Conservation (phyloP, 2,329 filamentous ascomycete genomes). For the Cercospora berteroae region DNA sequence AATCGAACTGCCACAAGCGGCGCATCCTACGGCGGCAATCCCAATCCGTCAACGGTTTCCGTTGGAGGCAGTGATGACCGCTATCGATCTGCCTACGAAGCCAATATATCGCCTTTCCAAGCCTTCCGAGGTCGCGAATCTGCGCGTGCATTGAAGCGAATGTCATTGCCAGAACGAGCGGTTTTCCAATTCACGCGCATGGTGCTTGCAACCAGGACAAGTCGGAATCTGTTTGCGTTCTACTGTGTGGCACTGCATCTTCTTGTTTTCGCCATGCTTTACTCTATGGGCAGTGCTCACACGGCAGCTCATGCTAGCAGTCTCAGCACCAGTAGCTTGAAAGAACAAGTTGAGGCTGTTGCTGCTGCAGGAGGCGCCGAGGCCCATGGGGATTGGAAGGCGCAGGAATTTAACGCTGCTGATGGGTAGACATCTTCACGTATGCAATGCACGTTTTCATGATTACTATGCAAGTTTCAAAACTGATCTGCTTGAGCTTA, state of each 20-base stretch:
- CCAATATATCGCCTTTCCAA: slow-evolving; percentile 91
- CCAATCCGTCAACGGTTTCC: slow-evolving; percentile 70
- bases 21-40: slow-evolving; percentile 60
- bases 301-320: slow-evolving; percentile 61
- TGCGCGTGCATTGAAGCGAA: slow-evolving; percentile 82
- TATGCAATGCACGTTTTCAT: neutral
- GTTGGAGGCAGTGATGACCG: slow-evolving; percentile 65
- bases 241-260: slow-evolving; percentile 89
- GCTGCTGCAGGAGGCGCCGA: slow-evolving; percentile 16
- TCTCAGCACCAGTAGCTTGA: slow-evolving; percentile 46
- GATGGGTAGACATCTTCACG: slow-evolving; percentile 10
- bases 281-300: slow-evolving; percentile 72
- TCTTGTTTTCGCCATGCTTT: slow-evolving; percentile 81
- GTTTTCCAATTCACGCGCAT: slow-evolving; percentile 89
- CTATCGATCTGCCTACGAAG: slow-evolving; percentile 90
- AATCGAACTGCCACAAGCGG: slow-evolving; percentile 68
- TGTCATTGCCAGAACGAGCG: slow-evolving; percentile 85
- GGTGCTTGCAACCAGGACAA: slow-evolving; percentile 84
- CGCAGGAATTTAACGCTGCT: slow-evolving; percentile 37
- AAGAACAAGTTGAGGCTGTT: slow-evolving; percentile 12
- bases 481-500: neutral
- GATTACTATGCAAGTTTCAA: neutral
- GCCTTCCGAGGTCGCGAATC: slow-evolving; percentile 94
- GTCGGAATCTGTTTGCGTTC: slow-evolving; percentile 86
- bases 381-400: slow-evolving; percentile 37